These are phyloP conservation scores for Danielozyma ontarioensis DNA, from an alignment of 805 yeast genomes.

Conservation along the genomic window DNA sequence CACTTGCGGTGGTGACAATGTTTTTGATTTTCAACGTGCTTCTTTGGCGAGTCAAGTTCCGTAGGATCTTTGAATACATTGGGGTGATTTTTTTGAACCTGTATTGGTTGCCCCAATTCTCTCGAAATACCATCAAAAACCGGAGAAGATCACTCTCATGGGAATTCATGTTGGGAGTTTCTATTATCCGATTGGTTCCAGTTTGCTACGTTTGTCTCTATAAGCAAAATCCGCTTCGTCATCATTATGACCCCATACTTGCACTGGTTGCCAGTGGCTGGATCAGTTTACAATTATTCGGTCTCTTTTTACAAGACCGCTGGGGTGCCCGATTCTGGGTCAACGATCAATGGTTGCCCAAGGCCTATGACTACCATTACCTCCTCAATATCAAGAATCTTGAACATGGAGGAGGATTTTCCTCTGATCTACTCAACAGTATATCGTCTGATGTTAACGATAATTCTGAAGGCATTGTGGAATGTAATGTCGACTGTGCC, in stretches of 20 bases:
- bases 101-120: constrained; percentile 86
- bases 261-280: constrained; percentile 46
- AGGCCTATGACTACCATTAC: constrained; percentile 81
- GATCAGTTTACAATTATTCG: constrained; percentile 53
- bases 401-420: constrained; percentile 54
- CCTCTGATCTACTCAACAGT: constrained; percentile 43
- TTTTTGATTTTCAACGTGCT: constrained; percentile 53
- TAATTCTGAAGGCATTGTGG: constrained; percentile 18
- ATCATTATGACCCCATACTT: constrained; percentile 54
- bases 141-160: constrained; percentile 59
- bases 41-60: constrained; percentile 56
- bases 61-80: constrained; percentile 55
- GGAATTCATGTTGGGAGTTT: constrained; percentile 70
- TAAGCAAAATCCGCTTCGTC: constrained; percentile 60
- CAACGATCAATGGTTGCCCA: constrained; percentile 69
- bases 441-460: constrained; percentile 16
- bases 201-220: constrained; percentile 53
- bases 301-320: constrained; percentile 58
- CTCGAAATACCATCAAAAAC: constrained; percentile 69
- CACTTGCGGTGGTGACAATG: constrained; percentile 29
- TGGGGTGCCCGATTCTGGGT: constrained; percentile 83
- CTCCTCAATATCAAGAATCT: constrained; percentile 52
- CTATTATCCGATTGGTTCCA: constrained; percentile 60
- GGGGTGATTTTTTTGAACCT: constrained; percentile 54
- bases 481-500: constrained; percentile 68